Base-by-base conservation (phyloP, 2,329 filamentous ascomycete genomes). In the Fusarium sp. region DNA sequence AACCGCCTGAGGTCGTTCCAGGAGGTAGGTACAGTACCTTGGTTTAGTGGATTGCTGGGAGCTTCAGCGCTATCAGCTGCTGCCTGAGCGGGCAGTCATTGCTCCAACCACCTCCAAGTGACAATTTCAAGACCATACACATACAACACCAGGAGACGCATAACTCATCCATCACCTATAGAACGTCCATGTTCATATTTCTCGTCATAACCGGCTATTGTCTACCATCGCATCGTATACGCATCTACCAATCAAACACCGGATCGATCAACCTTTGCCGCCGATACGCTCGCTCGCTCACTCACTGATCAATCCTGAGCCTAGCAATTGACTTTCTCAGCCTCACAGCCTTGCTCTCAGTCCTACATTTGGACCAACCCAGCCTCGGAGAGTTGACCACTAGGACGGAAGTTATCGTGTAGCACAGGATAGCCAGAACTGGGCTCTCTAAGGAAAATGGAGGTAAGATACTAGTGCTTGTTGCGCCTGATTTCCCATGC, bases 401-500 rank as follows among this genome's bases (percentile, higher is more conserved):
- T 56, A 48, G 54, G 24, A 74, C 62, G 39, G 57, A 12, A 26
- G 30, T 60, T 61, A 34, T 50, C 48, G 56, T 68, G 55, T 58
- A 68, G 56, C 24, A 54, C 48, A 48, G 47, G 8, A 50, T 51
- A 59, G 14, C 34, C 22, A 9, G 36, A 44, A 50, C 50, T 39
- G 50, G 39, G 34, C 26, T 50, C 34, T 60, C 15, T 38, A 68
- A 51, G 28, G 28, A 67, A 60, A 30, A 75, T 75, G 73, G 73
- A 75, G 73, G 73, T 75, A 75, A 74, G 71, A 73, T 45, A 58
- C 34, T 57, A 39, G 66, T 56, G 24, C 26, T 52, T 54, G 48
- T 47, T 58, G 47, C 58, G 66, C 28, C 28, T 56, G 60, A 34
- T 41, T 41, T 59, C 28, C 36, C 50, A 32, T 38, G 36, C 26